These are phyloP conservation scores for Prunus davidiana DNA, from an alignment of 306 rosid genomes.

Conservation along the genomic window DNA sequence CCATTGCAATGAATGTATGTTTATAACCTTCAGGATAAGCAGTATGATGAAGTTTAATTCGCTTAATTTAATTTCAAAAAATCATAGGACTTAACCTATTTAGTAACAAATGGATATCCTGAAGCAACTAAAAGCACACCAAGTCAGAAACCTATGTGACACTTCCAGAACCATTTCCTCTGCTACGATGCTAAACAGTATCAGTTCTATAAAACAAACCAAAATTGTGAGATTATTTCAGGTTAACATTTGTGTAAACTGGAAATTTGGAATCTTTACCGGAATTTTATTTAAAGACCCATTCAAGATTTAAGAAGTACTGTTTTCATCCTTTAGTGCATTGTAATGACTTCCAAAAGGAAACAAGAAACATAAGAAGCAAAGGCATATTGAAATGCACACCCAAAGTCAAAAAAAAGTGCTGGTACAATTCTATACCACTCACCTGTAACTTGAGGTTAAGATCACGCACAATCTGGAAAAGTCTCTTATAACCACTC, in stretches of 20 bases:
- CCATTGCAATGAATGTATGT: background rate
- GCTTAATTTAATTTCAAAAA: background rate
- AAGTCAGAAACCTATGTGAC: background rate
- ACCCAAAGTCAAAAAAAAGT: background rate
- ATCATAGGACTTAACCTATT: background rate
- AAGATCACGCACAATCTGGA: conserved; percentile 72
- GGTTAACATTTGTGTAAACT: background rate
- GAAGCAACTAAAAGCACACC: background rate
- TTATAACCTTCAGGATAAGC: background rate
- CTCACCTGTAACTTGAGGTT: conserved; percentile 76
- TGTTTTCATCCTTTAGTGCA: background rate
- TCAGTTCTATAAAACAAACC: background rate
- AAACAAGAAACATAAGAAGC: background rate
- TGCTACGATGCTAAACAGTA: background rate
- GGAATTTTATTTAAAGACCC: background rate
- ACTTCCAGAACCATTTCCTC: background rate
- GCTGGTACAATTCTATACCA: background rate
- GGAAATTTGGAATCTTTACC: background rate
- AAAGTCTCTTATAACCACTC: conserved; percentile 76
- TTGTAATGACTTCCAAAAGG: background rate
- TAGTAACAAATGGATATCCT: background rate
- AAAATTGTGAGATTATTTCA: background rate
- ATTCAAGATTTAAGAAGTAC: background rate
- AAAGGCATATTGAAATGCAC: background rate
- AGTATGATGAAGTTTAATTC: background rate